Conservation (phyloP, 2,329 filamentous ascomycete species). For the Cadophora sp. region DNA sequence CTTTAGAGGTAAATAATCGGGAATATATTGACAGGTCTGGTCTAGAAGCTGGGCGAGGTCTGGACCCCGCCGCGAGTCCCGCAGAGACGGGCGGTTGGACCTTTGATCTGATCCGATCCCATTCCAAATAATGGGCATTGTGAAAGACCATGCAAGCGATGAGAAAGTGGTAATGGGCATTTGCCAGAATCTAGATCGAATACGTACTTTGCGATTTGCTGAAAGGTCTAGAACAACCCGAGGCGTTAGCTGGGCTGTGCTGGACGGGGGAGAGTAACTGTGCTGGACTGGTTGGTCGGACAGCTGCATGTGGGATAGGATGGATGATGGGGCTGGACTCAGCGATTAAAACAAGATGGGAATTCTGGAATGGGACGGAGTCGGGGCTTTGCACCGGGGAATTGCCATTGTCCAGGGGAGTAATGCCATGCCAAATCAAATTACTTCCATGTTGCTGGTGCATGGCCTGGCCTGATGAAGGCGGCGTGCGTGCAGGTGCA, state of each 20-base stretch:
- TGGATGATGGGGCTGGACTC: neutral
- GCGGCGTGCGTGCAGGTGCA: neutral
- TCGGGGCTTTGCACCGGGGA: too few species aligned
- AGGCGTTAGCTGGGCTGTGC: conserved; percentile 27
- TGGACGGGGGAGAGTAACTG: neutral
- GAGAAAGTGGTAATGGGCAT: conserved; percentile 18
- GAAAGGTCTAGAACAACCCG: conserved; percentile 30
- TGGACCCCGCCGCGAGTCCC: neutral
- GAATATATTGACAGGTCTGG: conserved; percentile 6
- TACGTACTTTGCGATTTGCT: conserved; percentile 33
- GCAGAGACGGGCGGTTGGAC: neutral
- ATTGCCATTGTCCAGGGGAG: neutral
- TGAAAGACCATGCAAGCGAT: conserved; percentile 7
- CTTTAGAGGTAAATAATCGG: neutral
- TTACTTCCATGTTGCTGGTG: neutral
- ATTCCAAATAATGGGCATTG: neutral
- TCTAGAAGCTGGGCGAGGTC: neutral
- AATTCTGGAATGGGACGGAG: neutral
- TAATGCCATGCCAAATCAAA: neutral
- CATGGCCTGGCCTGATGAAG: neutral
- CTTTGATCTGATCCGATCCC: neutral
- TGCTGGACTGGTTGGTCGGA: neutral
- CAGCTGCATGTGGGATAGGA: neutral
- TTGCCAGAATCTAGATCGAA: conserved; percentile 9
- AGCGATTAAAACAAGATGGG: neutral